Evolutionary conservation across 352 stramenopile genomes (phyloP).

Genomic region (Globisporangium parvum): DNA sequence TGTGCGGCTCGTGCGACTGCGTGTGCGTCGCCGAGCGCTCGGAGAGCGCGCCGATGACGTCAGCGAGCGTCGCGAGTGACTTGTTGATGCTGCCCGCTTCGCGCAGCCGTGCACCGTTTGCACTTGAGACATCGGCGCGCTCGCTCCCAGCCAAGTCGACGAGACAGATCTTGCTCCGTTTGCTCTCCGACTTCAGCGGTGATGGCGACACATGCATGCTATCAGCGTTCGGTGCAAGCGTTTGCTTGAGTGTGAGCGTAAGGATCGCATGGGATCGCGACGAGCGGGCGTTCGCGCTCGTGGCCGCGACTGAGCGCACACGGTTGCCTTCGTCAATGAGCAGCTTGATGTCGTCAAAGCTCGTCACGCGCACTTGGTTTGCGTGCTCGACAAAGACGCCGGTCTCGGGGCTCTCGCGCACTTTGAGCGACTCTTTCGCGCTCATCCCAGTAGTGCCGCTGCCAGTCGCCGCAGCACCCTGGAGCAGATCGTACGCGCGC

Average conservation of each 20-base stretch:
- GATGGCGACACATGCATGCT: not conserved
- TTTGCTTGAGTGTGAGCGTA: constrained; percentile 48
- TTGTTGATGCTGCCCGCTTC: constrained; percentile 81
- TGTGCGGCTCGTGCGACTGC: not conserved
- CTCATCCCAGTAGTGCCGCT: not conserved
- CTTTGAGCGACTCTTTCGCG: constrained; percentile 53
- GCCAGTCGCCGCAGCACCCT: not conserved
- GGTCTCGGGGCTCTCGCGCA: constrained; percentile 65
- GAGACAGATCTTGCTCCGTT: constrained; percentile 64
- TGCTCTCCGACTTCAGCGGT: not conserved
- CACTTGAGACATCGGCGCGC: constrained; percentile 40
- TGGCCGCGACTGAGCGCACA: constrained; percentile 43
- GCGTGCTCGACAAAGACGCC: constrained; percentile 64
- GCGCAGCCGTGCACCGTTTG: constrained; percentile 41
- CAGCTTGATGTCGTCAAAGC: constrained; percentile 42
- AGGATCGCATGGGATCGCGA: constrained; percentile 64
- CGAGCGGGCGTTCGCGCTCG: constrained; percentile 37
- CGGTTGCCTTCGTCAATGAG: constrained; percentile 63
- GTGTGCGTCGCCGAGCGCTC: constrained; percentile 18
- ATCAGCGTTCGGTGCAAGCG: constrained; percentile 5
- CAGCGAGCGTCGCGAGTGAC: constrained; percentile 75
- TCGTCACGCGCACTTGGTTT: constrained; percentile 34
- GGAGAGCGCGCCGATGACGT: constrained; percentile 75
- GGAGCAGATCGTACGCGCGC: constrained; percentile 63
- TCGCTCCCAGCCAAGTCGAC: constrained; percentile 74